Base-by-base conservation (phyloP, 768 basidiomycete species). In the Mycena belliarum region DNA sequence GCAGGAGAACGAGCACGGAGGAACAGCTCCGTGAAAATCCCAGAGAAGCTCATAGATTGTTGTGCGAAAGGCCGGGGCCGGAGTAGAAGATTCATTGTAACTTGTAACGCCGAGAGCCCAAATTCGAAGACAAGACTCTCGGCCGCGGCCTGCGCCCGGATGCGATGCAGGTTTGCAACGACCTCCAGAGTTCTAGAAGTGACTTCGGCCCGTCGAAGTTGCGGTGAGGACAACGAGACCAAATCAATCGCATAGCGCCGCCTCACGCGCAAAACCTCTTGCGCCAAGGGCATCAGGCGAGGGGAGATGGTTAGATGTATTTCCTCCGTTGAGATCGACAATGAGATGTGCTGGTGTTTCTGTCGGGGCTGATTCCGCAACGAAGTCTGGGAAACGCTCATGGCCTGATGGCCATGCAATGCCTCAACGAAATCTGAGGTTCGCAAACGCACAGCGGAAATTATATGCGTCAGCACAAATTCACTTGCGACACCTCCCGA, bases 71-170 rank as follows among this genome's bases (percentile, higher is more conserved):
- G 60, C 47, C 70, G 65, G 48, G 62, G 60, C 60, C 60, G 57
- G 40, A 73, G 68, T 21, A 81, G 57, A 15, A 70, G 52, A 16
- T 73, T 76, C 6, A 77, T 76, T 11, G 71, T 68, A 38, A 73
- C 66, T 50, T 75, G 77, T 11, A 81, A 57, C 14, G 69, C 70
- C 3, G 75, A 70, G 24, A 82, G 65, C 16, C 80, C 80, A 52
- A 87, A 77, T 50, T 88, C 89, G 52, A 89, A 80, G 18, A 82
- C 74, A 26, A 92, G 75, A 64, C 85, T 90, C 65, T 87, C 86
- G 8, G 89, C 88, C 6, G 82, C 85, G 9, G 88, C 88, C 52
- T 79, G 81, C n/a, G 89, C 65, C 25, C 76, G 76, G 41, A 88
- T 61, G 9, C 68, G 74, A 8, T 71, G 74, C 46, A 87, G 63